phyloP scores from a whole-genome alignment of 169 alveolate genomes.

The Plasmodium gonderi region DNA sequence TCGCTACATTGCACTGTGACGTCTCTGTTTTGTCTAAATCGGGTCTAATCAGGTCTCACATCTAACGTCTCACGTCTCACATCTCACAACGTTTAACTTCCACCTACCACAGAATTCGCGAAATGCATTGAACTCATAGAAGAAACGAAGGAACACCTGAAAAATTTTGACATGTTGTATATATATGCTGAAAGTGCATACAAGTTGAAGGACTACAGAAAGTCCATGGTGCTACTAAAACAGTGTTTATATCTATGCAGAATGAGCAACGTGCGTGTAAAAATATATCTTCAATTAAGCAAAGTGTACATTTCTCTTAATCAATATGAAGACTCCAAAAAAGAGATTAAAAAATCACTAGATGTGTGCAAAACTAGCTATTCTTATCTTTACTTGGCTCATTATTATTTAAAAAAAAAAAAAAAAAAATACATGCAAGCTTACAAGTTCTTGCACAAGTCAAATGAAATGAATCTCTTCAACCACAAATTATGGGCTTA shows the following conservation, averaged over 20 bases:
- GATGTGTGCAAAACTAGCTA: slow-evolving; percentile 32
- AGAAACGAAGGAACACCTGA: slow-evolving; percentile 22
- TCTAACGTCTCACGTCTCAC: background rate
- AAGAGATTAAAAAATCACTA: slow-evolving; percentile 14
- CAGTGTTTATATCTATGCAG: slow-evolving; percentile 12
- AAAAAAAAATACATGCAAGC: slow-evolving; percentile 32
- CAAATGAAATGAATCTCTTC: slow-evolving; percentile 49
- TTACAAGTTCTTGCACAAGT: slow-evolving; percentile 30
- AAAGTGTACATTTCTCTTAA: slow-evolving; percentile 22
- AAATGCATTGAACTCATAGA: slow-evolving; percentile 28
- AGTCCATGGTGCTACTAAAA: background rate
- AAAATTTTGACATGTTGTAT: slow-evolving; percentile 35
- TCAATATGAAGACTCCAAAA: slow-evolving; percentile 16
- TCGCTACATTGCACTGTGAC: background rate
- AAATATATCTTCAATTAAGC: slow-evolving; percentile 26
- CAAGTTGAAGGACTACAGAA: slow-evolving; percentile 18
- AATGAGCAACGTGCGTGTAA: background rate
- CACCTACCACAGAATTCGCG: slow-evolving; percentile 4
- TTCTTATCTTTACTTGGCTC: slow-evolving; percentile 26
- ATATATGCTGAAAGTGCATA: slow-evolving; percentile 22
- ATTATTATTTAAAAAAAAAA: slow-evolving; percentile 33
- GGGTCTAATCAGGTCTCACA: too few relatives aligned
- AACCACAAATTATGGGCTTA: slow-evolving; percentile 49
- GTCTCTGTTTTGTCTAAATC: background rate
- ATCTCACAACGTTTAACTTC: background rate